Conservation (phyloP, 139 green algal genomes). For the Tetraselmis chui region DNA sequence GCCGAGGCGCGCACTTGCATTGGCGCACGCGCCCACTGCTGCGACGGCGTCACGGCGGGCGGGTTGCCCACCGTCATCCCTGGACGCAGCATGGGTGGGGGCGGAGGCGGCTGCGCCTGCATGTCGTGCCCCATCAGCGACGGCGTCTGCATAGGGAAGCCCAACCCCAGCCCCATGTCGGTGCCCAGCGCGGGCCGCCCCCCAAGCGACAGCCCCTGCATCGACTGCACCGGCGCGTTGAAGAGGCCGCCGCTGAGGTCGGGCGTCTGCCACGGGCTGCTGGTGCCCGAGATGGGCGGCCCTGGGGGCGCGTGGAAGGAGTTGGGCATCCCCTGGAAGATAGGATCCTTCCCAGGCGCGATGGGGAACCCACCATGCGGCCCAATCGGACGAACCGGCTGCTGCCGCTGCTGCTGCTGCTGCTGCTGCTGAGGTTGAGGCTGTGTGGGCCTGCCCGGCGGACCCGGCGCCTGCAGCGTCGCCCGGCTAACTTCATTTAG, state of each 20-base stretch:
- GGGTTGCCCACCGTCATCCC: background rate
- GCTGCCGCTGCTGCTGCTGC: background rate
- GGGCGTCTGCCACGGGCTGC: no score
- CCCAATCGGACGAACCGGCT: background rate
- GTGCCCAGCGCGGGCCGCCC: background rate
- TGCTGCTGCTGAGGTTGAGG: no score
- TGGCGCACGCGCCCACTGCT: background rate
- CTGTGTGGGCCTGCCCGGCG: no score
- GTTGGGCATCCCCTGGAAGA: background rate
- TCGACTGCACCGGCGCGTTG: no score
- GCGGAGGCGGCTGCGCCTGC: background rate
- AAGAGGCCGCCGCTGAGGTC: background rate
- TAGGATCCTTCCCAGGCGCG: background rate
- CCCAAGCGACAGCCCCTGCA: background rate
- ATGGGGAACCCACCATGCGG: no score
- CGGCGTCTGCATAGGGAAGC: background rate
- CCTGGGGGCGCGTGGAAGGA: background rate
- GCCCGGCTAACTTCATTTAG: background rate
- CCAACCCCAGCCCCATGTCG: background rate
- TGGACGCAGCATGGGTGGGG: background rate
- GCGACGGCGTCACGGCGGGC: background rate
- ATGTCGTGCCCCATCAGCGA: background rate
- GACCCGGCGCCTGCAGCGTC: background rate
- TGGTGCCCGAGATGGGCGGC: no score
- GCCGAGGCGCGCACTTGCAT: background rate